A percentile compares a stretch with the other conserved stretches of the same genome.
Conservation (phyloP, 2,329 filamentous ascomycete genomes). For the Sporothrix globosa region DNA sequence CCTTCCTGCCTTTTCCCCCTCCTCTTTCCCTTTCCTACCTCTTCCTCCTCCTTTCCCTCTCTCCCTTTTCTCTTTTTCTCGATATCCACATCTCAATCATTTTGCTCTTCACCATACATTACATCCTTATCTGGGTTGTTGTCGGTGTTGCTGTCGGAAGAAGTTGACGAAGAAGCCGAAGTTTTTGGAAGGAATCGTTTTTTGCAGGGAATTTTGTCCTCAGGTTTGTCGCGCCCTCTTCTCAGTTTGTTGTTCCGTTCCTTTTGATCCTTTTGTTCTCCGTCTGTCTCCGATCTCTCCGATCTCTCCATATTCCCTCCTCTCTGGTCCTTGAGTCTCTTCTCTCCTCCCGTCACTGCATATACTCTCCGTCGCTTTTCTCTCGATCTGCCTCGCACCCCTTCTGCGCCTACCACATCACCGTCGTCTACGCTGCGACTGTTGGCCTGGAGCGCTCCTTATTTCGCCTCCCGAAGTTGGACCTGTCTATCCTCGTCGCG, state of each 20-base stretch:
- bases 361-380: background rate
- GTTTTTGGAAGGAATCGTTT: conserved; percentile 31
- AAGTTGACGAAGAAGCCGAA: conserved; percentile 37
- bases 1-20: conserved; percentile 30
- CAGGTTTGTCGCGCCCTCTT: conserved; percentile 22
- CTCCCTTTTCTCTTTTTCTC: conserved; percentile 32
- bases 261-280: conserved; percentile 10
- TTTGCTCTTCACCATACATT: conserved; percentile 33
- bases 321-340: background rate
- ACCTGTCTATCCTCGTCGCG: background rate
- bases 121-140: conserved; percentile 36
- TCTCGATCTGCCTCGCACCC: background rate
- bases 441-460: conserved; percentile 1
- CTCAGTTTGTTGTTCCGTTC: conserved; percentile 5
- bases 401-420: background rate
- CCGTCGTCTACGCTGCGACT: background rate
- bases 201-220: conserved; percentile 27
- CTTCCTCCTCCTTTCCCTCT: conserved; percentile 35
- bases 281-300: background rate
- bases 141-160: conserved; percentile 38
- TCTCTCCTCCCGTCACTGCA: conserved; percentile 6
- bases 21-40: conserved; percentile 23
- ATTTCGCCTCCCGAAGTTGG: background rate
- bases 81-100: conserved; percentile 32
- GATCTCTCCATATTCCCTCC: background rate